phyloP scores from a whole-genome alignment of 2,329 filamentous ascomycete genomes.

The Didymella glomerata region DNA sequence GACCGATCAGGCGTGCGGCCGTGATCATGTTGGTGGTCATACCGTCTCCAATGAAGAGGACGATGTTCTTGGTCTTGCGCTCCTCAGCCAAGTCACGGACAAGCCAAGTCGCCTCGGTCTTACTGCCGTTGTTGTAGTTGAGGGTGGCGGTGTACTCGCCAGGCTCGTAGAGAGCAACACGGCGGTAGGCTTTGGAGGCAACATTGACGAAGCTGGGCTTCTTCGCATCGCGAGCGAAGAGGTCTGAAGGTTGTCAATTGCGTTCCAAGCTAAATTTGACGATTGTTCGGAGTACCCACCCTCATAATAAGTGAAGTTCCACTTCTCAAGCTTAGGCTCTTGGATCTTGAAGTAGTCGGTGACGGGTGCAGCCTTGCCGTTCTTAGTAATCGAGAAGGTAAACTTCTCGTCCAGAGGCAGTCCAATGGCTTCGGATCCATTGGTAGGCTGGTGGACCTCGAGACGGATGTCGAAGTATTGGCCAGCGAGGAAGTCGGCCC shows the following conservation, averaged over 20 bases:
- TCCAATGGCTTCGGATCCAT: slow-evolving; percentile 80
- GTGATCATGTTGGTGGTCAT: slow-evolving; percentile 80
- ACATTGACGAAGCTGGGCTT: slow-evolving; percentile 80
- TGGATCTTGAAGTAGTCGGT: slow-evolving; percentile 73
- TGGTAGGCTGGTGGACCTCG: slow-evolving; percentile 81
- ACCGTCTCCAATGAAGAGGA: slow-evolving; percentile 81
- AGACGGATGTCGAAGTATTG: slow-evolving; percentile 86
- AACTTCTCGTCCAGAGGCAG: slow-evolving; percentile 76
- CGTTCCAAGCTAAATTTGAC: background rate
- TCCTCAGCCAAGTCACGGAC: slow-evolving; percentile 74
- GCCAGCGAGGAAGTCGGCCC: slow-evolving; percentile 81
- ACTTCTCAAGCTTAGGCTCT: slow-evolving; percentile 78
- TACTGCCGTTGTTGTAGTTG: slow-evolving; percentile 75
- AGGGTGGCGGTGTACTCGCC: slow-evolving; percentile 81
- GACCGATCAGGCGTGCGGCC: slow-evolving; percentile 80
- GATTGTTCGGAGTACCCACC: slow-evolving; percentile 50
- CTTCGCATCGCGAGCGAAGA: slow-evolving; percentile 76
- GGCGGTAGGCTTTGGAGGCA: slow-evolving; percentile 78
- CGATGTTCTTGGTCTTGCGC: slow-evolving; percentile 83
- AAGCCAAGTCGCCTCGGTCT: slow-evolving; percentile 77
- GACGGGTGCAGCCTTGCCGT: slow-evolving; percentile 63
- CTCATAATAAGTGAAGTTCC: slow-evolving; percentile 87
- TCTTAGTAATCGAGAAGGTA: slow-evolving; percentile 75
- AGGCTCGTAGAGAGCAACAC: slow-evolving; percentile 78
- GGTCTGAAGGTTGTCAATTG: slow-evolving; percentile 57